phyloP scores from a whole-genome alignment of 1,284 basidiomycete species.

The Schizophyllum amplum region DNA sequence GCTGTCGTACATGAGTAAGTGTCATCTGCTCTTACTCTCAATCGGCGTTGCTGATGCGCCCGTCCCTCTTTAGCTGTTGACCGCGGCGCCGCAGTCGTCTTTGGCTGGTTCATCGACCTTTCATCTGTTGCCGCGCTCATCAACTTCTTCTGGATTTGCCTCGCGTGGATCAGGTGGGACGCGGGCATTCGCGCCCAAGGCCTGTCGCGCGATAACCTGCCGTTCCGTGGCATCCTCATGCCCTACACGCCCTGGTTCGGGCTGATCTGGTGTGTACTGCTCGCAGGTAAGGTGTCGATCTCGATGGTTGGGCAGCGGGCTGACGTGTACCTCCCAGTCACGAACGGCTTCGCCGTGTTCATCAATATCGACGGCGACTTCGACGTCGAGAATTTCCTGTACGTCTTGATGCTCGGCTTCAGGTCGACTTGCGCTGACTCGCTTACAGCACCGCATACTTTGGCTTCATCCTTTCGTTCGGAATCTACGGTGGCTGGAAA shows the following conservation, averaged over 20 bases:
- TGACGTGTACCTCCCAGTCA: not conserved
- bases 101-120: conserved; percentile 12
- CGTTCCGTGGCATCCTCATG: conserved; percentile 8
- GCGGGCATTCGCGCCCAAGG: conserved; percentile 10
- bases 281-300: not conserved
- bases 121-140: conserved; percentile 10
- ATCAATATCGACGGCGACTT: conserved; percentile 11
- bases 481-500: conserved; percentile 8
- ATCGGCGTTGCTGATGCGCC: not conserved
- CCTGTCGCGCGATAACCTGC: conserved; percentile 7
- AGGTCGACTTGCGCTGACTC: not conserved
- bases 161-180: conserved; percentile 11
- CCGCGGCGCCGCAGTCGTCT: conserved; percentile 9
- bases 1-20: conserved; percentile 10
- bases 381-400: conserved; percentile 11
- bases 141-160: conserved; percentile 12
- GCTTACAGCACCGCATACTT: conserved; percentile 10
- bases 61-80: conserved; percentile 5
- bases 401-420: not conserved
- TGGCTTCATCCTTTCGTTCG: conserved; percentile 5
- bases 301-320: not conserved
- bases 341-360: conserved; percentile 12
- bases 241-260: conserved; percentile 10
- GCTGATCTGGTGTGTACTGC: conserved; percentile 8
- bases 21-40: not conserved